Evolutionary conservation across 148 eudicot species (phyloP), one percentile per base, ranked within the genome.

Genomic region (Nepenthes gracilis): DNA sequence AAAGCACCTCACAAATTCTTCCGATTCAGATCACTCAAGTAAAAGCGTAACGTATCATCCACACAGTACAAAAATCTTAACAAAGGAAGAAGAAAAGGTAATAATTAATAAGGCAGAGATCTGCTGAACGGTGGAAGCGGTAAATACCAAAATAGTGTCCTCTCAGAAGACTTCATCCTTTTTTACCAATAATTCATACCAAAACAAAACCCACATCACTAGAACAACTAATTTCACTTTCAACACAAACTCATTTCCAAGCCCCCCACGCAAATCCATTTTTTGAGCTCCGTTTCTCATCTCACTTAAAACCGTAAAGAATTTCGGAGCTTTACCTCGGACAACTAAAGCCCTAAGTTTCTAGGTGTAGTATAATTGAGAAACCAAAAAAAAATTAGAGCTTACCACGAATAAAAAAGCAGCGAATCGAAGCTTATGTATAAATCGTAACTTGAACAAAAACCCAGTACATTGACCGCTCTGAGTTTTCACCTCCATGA

Each of bases 401-500:
- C 47, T 61, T 71, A 85, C 95, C 85, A 69, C 33, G 47, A 81
- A 47, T 40, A 80, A 34, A 63, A 84, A 60, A 60, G 71, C 14
- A 65, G 73, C 75, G 54, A 73, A 68, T 69, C 74, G 66, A 40
- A 78, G 70, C 62, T 68, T 70, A 40, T 40, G 50, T 38, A 54
- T 55, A 64, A 69, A 75, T 57, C 84, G 56, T 2, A 55, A 54
- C 58, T 66, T 59, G 6, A 3, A 3, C 38, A 52, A 54, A 55
- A 69, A 62, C 65, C 64, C 60, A 62, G 61, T 70, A 73, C 77
- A 74, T 67, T 73, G 67, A 64, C 64, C 45, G 68, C 77, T 73
- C 65, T 64, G 78, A 78, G 81, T 70, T 85, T 64, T 80, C 38
- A 88, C 76, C 94, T 85, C 98, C 98, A 92, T 92, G 72, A 76